These are phyloP conservation scores for Rhytidhysteron rufulum DNA, from an alignment of 2,329 filamentous ascomycete genomes.

Conservation along the genomic window DNA sequence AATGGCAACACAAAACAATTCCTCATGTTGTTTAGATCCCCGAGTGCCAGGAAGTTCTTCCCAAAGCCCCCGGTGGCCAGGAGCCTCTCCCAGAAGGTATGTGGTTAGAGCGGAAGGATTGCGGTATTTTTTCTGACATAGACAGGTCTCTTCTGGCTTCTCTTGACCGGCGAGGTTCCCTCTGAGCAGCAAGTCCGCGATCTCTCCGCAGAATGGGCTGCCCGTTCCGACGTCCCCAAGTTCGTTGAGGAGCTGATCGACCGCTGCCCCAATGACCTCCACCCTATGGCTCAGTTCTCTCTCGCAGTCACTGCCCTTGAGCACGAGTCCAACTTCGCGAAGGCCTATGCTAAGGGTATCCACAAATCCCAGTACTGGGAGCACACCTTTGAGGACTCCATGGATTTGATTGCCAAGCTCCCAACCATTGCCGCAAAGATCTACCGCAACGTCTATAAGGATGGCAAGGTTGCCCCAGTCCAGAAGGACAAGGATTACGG, in stretches of 20 bases:
- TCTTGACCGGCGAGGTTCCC: constrained; percentile 95
- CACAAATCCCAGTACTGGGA: constrained; percentile 99
- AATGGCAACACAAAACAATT: too few species aligned
- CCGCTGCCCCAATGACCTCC: constrained; percentile 96
- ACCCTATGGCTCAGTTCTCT: constrained; percentile 99
- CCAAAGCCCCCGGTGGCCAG: constrained; percentile 92
- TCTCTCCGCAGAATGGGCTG: constrained; percentile 97
- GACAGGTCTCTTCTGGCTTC: constrained; percentile 95
- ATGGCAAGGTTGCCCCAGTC: constrained; percentile 92
- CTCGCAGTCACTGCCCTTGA: constrained; percentile 96
- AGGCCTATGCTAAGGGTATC: constrained; percentile 98
- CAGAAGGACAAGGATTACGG: constrained; percentile 99
- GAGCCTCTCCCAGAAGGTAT: constrained; percentile 93
- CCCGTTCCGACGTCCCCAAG: constrained; percentile 93
- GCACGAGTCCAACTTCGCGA: constrained; percentile 95
- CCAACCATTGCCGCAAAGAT: constrained; percentile 97
- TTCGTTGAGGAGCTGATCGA: constrained; percentile 99
- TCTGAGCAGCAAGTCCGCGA: constrained; percentile 97
- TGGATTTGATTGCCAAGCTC: constrained; percentile 99
- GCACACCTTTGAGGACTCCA: constrained; percentile 98
- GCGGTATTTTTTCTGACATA: constrained; percentile 8
- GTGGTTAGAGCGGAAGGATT: neutral
- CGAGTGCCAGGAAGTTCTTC: constrained; percentile 95
- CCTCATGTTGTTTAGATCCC: constrained; percentile 61
- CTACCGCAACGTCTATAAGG: constrained; percentile 99